Conservation (phyloP, 1,139 yeast species). For the Nakaseomyces glabratus region DNA sequence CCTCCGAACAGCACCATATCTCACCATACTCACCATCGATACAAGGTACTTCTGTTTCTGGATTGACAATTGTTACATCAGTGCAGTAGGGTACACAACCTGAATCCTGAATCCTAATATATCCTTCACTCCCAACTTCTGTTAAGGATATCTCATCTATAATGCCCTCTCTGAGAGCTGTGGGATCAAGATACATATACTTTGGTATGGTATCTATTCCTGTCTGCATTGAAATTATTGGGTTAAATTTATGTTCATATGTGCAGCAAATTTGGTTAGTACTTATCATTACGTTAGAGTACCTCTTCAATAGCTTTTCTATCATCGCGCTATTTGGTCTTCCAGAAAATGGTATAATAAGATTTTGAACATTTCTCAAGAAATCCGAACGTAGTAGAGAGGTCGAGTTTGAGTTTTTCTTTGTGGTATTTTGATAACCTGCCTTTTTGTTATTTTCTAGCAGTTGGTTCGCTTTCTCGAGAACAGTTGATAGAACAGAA, state of each 20-base stretch:
- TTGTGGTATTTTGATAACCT: conserved; percentile 5
- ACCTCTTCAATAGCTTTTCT: conserved; percentile 51
- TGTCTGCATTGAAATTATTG: conserved; percentile 68
- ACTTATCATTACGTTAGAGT: conserved; percentile 57
- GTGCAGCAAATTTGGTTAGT: conserved; percentile 68
- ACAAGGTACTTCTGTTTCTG: conserved; percentile 74
- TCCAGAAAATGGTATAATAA: conserved; percentile 74
- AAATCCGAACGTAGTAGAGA: conserved; percentile 31
- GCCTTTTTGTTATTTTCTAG: conserved; percentile 9
- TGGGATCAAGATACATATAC: conserved; percentile 77
- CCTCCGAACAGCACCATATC: conserved; percentile 92
- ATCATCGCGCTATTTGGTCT: conserved; percentile 62
- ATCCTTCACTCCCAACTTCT: conserved; percentile 48
- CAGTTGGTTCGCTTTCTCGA: conserved; percentile 35
- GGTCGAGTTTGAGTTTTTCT: conserved; percentile 10
- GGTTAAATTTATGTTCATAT: conserved; percentile 72
- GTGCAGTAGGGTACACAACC: conserved; percentile 96
- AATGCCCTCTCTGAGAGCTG: conserved; percentile 81
- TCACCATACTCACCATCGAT: conserved; percentile 94
- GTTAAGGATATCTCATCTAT: conserved; percentile 71
- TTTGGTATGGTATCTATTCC: conserved; percentile 86
- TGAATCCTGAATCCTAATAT: conserved; percentile 73
- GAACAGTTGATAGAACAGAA: conserved; percentile 1
- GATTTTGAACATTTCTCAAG: conserved; percentile 59
- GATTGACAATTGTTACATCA: conserved; percentile 88